phyloP scores from a whole-genome alignment of 106 monocot genomes.

The Apostasia ramifera region DNA sequence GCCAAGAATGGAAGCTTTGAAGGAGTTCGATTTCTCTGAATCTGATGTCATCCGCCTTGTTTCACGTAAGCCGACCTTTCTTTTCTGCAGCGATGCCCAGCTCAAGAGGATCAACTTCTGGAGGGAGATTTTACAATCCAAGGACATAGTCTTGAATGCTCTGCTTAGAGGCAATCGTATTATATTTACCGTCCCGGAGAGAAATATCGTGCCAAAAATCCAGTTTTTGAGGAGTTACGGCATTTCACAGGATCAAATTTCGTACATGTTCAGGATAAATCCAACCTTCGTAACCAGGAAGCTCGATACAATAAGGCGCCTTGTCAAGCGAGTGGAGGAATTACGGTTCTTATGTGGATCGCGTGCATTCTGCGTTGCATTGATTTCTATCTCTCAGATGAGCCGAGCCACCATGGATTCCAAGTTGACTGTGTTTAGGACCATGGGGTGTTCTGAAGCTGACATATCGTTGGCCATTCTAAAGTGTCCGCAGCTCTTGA shows the following conservation, averaged over 20 bases:
- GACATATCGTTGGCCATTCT: constrained; percentile 12
- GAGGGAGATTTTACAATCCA: background rate
- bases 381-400: background rate
- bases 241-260: constrained; percentile 8
- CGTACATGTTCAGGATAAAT: background rate
- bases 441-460: constrained; percentile 16
- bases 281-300: background rate
- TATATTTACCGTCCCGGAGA: background rate
- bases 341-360: constrained; percentile 10
- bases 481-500: constrained; percentile 9
- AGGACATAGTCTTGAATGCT: background rate
- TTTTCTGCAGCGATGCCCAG: background rate
- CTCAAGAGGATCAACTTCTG: constrained; percentile 4
- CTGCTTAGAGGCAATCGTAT: background rate
- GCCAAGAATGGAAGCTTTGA: constrained; percentile 15
- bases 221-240: constrained; percentile 6
- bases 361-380: background rate
- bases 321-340: constrained; percentile 3
- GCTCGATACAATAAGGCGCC: background rate
- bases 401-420: constrained; percentile 1
- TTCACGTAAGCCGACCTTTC: background rate
- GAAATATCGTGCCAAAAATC: constrained; percentile 14
- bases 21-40: constrained; percentile 14
- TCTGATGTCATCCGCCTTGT: constrained; percentile 11
- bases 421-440: constrained; percentile 9